Evolutionary conservation across 768 basidiomycete species (phyloP), one percentile per base, ranked within the genome.

Genomic region (Agaricus blazei): DNA sequence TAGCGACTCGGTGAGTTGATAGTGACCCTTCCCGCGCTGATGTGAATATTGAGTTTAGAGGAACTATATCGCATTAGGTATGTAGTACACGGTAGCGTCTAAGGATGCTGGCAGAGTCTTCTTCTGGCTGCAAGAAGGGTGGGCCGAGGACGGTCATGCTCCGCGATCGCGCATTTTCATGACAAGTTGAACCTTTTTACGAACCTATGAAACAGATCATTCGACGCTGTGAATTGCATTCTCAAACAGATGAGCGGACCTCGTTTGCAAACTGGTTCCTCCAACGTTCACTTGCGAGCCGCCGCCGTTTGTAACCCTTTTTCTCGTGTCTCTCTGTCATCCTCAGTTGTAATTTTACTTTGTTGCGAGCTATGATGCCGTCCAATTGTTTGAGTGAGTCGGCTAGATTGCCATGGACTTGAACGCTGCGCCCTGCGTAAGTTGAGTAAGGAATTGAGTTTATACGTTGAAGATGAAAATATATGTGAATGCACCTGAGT

Each of bases 141-240:
- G 51, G 40, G 56, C 29, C 19, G 29, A 56, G 48, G 37, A 46
- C 42, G 51, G 45, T 71, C 72, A 90, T 64, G 83, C 83, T 63
- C 88, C 88, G 59, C 88, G 82, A 58, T 80, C 80, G 63, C 87
- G 85, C 64, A 92, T 92, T 70, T 84, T 83, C 58, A 80, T 79
- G 60, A 92, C 90, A 34, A 93, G 72, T 64, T 87, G 81, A 37
- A 92, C 88, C 72, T 88, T 92, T 73, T 82, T 82, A 68, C 90
- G 82, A 58, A 93, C 90, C 90, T 93, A 37, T 37, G 55, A 45
- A 58, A 29, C 46, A 58, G 43, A 52, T 19, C 19, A 49, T 24
- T 49, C n/a, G 19, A 19, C 19, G 31, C 27, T 31, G 3, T n/a
- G 7, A 19, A n/a, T 31, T n/a, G 34, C 23, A n/a, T 23, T 9